A percentile compares a stretch with the other conserved stretches of the same genome.
Conservation (phyloP, 2,329 filamentous ascomycete species). For the Colletotrichum sp. region DNA sequence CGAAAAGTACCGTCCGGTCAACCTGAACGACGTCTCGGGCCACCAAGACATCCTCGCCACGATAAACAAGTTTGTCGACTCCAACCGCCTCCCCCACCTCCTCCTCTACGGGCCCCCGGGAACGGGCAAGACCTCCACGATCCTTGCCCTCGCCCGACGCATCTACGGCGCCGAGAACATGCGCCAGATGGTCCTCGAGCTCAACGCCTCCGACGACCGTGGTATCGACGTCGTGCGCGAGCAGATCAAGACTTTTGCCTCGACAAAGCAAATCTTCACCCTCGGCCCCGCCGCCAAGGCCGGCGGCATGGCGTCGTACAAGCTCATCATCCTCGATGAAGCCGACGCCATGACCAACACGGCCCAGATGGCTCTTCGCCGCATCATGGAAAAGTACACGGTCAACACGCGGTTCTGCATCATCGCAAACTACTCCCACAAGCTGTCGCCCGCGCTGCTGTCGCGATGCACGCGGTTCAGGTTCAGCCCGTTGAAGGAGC, state of each 20-base stretch:
- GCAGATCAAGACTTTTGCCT: conserved; percentile 99
- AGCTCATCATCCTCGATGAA: conserved; percentile 97
- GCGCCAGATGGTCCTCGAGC: conserved; percentile 97
- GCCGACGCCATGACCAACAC: conserved; percentile 99
- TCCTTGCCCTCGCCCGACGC: conserved; percentile 87
- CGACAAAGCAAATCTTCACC: conserved; percentile 94
- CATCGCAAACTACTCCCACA: conserved; percentile 99
- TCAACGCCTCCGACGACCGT: conserved; percentile 96
- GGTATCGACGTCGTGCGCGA: conserved; percentile 98
- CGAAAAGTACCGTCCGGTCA: conserved; percentile 93
- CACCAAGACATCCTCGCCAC: conserved; percentile 97
- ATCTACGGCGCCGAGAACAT: conserved; percentile 94
- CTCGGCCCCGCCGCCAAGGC: conserved; percentile 60
- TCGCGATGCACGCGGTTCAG: conserved; percentile 94
- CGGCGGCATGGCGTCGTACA: conserved; percentile 73
- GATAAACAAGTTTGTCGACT: conserved; percentile 96
- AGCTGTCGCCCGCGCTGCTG: conserved; percentile 89
- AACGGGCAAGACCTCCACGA: conserved; percentile 96
- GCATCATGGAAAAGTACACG: conserved; percentile 99
- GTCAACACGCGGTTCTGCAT: conserved; percentile 98
- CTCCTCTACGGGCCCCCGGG: conserved; percentile 96
- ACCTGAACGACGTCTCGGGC: conserved; percentile 90
- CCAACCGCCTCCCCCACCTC: conserved; percentile 92
- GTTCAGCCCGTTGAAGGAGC: conserved; percentile 91
- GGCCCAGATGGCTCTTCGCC: conserved; percentile 93